A percentile compares a stretch with the other conserved stretches of the same genome.
Evolutionary conservation across 331 rosid genomes (phyloP).

Genomic region (Telfairia occidentalis): DNA sequence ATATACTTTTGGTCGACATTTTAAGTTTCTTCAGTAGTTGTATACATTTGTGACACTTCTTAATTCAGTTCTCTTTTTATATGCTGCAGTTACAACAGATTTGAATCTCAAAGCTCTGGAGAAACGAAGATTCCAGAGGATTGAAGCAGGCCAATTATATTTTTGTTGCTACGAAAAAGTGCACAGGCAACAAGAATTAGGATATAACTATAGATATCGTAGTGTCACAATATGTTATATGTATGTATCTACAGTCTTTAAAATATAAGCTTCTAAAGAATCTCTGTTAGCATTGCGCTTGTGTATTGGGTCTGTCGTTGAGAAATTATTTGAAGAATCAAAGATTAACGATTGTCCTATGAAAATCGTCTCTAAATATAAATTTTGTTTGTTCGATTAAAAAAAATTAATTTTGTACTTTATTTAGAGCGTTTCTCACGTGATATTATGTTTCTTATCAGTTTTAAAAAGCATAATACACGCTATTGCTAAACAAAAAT

Average conservation of each 20-base stretch:
- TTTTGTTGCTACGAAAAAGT: neutral
- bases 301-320: neutral
- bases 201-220: neutral
- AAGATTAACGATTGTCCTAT: neutral
- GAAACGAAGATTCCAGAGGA: constrained; percentile 2
- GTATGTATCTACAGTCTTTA: neutral
- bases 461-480: no score
- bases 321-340: neutral
- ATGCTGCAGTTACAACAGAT: neutral
- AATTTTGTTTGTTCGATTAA: no score
- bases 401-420: no score
- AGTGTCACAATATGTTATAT: neutral
- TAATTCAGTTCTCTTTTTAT: neutral
- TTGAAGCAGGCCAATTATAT: neutral
- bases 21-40: no score
- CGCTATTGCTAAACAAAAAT: no score
- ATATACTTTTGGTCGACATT: neutral
- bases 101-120: neutral
- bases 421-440: no score
- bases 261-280: neutral
- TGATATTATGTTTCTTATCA: no score
- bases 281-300: neutral
- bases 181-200: neutral
- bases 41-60: neutral
- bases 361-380: neutral